Evolutionary conservation across 257 asterid genomes (phyloP), one percentile per base, ranked within the genome.

Genomic region (Capsicum baccatum): DNA sequence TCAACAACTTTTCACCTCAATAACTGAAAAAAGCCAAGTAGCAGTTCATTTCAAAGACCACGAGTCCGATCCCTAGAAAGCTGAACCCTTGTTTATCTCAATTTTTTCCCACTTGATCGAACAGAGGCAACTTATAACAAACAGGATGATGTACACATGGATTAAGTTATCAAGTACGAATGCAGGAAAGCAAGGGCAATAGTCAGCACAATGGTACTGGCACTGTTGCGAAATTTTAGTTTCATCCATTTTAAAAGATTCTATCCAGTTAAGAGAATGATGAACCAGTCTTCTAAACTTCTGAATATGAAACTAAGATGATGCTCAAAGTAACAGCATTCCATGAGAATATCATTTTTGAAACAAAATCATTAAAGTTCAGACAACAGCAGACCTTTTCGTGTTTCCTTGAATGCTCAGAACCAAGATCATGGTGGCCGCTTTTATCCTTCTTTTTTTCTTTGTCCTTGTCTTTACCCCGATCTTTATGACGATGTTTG

Each of bases 401-500:
- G 26, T 92, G 92, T 83, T 92, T 92, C 91, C 91, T 94, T 33
- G 97, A 92, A 89, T 88, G 96, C 83, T 96, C 97, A 84, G 94
- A 93, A 78, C 93, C 97, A 85, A 98, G 89, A 79, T 96, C 99
- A 85, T 90, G 94, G 89, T 90, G 94, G 86, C 93, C 90, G 84
- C 92, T 89, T 89, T 90, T 96, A 71, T 93, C 97, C 80, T 92
- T 96, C 90, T 91, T 94, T 91, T 92, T 96, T 89, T 96, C 98
- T 91, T 96, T 95, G 92, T 96, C 99, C 90, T 93, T 95, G 87
- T 96, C 97, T 87, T 95, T 95, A 87, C 94, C 92, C 76, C 98
- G 97, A 86, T 96, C 98, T 88, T 96, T 96, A 87, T 96, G 98
- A 83, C 96, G 98, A 87, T 92, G 99, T 85, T 92, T 94, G 89